Evolutionary conservation across 139 green algal genomes (phyloP).

Genomic region (Chlorella vulgaris): DNA sequence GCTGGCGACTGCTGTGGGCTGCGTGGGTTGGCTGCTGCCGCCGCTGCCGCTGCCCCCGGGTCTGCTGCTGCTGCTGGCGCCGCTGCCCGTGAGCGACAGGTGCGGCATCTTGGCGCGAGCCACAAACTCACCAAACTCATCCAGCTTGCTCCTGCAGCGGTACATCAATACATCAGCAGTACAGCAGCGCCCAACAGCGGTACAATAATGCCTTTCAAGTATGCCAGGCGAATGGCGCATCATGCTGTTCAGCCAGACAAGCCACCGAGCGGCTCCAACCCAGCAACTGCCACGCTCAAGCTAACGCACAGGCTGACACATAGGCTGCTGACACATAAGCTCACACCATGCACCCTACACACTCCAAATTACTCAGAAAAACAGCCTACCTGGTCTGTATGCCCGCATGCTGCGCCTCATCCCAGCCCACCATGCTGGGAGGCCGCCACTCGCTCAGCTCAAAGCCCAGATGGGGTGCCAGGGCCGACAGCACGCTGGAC

Average conservation of each 20-base stretch:
- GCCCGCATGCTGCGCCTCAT: constrained; percentile 53
- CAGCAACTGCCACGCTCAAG: neutral
- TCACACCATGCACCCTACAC: neutral
- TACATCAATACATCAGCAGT: neutral
- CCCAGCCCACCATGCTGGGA: constrained; percentile 65
- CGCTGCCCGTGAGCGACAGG: constrained; percentile 39
- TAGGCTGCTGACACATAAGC: neutral
- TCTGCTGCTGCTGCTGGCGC: neutral
- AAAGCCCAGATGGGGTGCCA: constrained; percentile 62
- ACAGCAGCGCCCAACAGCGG: neutral
- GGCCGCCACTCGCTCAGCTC: constrained; percentile 74
- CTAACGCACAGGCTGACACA: neutral
- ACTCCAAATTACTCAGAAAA: too few species aligned
- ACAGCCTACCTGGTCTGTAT: constrained; percentile 22
- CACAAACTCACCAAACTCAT: constrained; percentile 80
- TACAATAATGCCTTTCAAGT: neutral
- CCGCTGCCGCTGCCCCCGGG: neutral
- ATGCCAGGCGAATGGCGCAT: neutral
- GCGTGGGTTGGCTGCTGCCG: neutral
- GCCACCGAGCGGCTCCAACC: neutral
- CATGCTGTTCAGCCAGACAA: too few species aligned
- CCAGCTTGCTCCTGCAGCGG: constrained; percentile 71
- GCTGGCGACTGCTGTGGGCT: neutral
- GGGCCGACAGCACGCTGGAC: constrained; percentile 53
- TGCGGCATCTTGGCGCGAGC: constrained; percentile 64